A percentile compares a stretch with the other conserved stretches of the same genome.
Evolutionary conservation across 1,284 basidiomycete genomes (phyloP).

Genomic region (Rhodotorula sp.): DNA sequence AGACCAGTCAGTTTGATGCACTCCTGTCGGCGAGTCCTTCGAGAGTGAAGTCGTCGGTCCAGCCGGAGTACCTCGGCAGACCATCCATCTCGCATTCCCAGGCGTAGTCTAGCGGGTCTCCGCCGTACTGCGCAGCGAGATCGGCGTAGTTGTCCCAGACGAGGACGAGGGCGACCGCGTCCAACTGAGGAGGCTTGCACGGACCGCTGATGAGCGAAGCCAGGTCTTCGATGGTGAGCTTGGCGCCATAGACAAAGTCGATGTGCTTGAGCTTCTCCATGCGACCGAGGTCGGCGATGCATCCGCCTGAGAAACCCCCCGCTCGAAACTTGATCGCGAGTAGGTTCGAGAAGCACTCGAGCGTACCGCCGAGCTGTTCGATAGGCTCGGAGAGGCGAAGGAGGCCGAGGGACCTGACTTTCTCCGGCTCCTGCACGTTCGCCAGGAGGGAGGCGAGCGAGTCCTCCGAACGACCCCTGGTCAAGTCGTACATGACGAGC

Average conservation of each 20-base stretch:
- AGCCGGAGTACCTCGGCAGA: background rate
- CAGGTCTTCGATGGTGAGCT: background rate
- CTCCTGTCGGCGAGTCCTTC: background rate
- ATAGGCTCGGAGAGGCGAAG: no score
- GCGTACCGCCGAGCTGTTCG: background rate
- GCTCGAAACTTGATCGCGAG: background rate
- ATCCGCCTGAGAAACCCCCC: no score
- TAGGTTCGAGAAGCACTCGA: background rate
- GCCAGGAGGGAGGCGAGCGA: background rate
- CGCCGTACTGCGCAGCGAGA: no score
- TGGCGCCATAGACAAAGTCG: background rate
- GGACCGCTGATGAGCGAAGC: background rate
- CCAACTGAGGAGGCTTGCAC: no score
- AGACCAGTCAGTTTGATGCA: background rate
- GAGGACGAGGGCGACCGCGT: background rate
- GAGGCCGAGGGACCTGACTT: background rate
- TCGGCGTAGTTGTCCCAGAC: background rate
- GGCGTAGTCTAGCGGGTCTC: no score
- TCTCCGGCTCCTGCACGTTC: background rate
- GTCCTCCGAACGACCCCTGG: background rate
- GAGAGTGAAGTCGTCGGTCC: background rate
- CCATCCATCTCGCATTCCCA: background rate
- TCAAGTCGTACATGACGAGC: no score
- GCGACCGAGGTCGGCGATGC: no score
- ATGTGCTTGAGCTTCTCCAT: background rate